Evolutionary conservation across 495 filamentous ascomycete species (phyloP), one percentile per base, ranked within the genome.

Genomic region (Astrocystis sublimbata): DNA sequence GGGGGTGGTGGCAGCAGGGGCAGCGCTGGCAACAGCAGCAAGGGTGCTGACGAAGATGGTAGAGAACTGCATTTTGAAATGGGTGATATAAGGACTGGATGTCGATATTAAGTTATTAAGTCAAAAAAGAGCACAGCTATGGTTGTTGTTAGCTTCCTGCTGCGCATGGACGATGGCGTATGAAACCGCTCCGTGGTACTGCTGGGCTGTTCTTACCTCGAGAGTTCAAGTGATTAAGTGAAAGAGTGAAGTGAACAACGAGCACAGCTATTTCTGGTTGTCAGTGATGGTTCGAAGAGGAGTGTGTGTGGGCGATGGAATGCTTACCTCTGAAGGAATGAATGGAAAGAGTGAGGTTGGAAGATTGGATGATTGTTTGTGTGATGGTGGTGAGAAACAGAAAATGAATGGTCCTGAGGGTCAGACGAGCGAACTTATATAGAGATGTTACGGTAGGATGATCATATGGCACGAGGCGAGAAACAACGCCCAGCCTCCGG

Each of bases 201-300:
- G 61, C 19, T 23, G 12, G 19, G 57, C n/a, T 1, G 24, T 33
- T 33, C 73, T 58, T 65, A 76, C 75, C 75, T 80, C 78, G 69
- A 72, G 69, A 67, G 70, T 76, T 74, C 74, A 72, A 74, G 70
- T 68, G 70, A 69, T 65, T 54, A 42, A 65, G 41, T 52, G 43
- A 78, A 79, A 73, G 74, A 79, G 68, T 74, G 75, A 76, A 78
- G 70, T 63, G 75, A 79, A 79, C 76, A 76, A 74, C 71, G 78
- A 80, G 78, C 78, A 79, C 78, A 80, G 78, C 78, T 80, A 55
- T 58, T 60, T 45, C 57, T 24, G 47, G 63, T 66, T 24, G 67
- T 74, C 71, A 72, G 69, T 49, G 47, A 24, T 43, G 19, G 46
- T 47, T 15, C 6, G 30, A 26, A 31, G 45, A 23, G 35, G 42